Evolutionary conservation across 176 grass and related monocot species (phyloP), one percentile per base, ranked within the genome.

Genomic region (Leersia perrieri): DNA sequence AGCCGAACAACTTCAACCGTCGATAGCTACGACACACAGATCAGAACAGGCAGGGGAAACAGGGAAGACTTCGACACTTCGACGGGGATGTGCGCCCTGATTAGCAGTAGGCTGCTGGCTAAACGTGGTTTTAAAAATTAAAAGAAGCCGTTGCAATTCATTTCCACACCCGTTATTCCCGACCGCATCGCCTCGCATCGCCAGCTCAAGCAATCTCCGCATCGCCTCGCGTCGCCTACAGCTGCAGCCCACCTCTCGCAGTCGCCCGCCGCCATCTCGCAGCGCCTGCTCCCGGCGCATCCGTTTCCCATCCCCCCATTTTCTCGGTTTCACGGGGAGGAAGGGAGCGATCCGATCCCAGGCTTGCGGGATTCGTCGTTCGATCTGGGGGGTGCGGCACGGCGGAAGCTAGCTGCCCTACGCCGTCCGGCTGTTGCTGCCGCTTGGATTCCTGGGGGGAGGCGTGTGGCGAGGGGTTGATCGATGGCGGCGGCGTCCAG

Each of bases 401-500:
- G 14, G 41, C 9, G 38, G 45, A 49, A 49, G 45, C 45, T 49
- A 49, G 16, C 45, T 20, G 42, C 12, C 7, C 11, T 10, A 44
- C 12, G 12, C 41, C 41, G 39, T 41, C 8, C 39, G 39, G 39
- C 39, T 18, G 4, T 1, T 55, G 51, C 51, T 55, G 49, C 18
- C 22, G 51, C 7, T 55, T 8, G 51, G 51, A n/a, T 55, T 55
- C 51, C 51, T 11, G 7, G 51, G 6, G 18, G n/a, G 20, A 20
- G 20, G 20, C 51, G 20, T n/a, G 51, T 7, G 51, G 22, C 0
- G 22, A 1, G 42, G 42, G 42, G 8, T 7, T 57, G 22, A 23
- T 25, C 58, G 53, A 85, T 85, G 87, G 58, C 72, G 65, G 82
- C 42, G 28, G 72, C 57, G 71, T 72, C 85, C 47, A 97, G 85